Conservation (phyloP, 1,284 basidiomycete genomes). For the Volvariella volvacea region DNA sequence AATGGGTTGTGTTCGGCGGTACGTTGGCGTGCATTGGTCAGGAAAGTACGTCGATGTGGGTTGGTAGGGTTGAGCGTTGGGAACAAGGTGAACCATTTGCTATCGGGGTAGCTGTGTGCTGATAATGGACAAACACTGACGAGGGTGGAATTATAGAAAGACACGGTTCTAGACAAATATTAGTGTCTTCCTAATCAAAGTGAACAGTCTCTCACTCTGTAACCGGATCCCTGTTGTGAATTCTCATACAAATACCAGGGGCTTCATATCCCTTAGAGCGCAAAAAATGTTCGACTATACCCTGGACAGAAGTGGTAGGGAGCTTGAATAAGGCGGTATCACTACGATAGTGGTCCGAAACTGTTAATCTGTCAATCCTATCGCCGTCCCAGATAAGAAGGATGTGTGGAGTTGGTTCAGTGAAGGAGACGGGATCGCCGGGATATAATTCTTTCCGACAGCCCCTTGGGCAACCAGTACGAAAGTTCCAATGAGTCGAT, state of each 20-base stretch:
- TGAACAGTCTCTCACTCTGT: slow-evolving; percentile 14
- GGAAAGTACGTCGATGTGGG: too few species aligned
- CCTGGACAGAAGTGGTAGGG: too few species aligned
- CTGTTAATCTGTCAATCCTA: slow-evolving; percentile 16
- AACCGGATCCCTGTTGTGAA: slow-evolving; percentile 15
- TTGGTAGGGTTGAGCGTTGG: too few species aligned
- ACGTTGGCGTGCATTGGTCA: too few species aligned
- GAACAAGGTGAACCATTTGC: slow-evolving; percentile 13
- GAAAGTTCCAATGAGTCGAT: slow-evolving; percentile 1
- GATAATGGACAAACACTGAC: slow-evolving; percentile 17
- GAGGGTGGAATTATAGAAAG: slow-evolving; percentile 16
- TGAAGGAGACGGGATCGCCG: slow-evolving; percentile 7
- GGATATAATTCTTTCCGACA: background rate
- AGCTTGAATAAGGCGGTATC: too few species aligned
- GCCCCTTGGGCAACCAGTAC: background rate
- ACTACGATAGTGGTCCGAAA: slow-evolving; percentile 3
- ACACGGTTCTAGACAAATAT: slow-evolving; percentile 12
- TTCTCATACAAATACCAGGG: slow-evolving; percentile 12
- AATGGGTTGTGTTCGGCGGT: background rate
- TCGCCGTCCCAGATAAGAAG: slow-evolving; percentile 19
- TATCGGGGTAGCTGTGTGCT: slow-evolving; percentile 6
- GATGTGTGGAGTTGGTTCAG: slow-evolving; percentile 11
- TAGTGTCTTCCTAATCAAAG: too few species aligned
- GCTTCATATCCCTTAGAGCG: slow-evolving; percentile 1
- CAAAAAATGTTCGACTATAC: background rate